Conservation (phyloP, 2,329 filamentous ascomycete genomes). For the Metarhizium anisopliae region DNA sequence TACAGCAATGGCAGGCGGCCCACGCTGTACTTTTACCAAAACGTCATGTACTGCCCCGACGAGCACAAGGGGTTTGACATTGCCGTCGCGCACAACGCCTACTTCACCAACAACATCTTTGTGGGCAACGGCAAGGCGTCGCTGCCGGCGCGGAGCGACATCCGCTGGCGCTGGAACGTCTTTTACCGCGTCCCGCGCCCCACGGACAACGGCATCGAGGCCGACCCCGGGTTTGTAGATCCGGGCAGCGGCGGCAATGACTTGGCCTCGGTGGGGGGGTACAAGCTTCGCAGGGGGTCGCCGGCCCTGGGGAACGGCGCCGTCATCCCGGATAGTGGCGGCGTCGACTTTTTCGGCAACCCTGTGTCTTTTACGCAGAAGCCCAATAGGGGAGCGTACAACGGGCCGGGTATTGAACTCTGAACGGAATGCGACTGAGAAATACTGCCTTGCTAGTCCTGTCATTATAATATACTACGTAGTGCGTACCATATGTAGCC, state of each 20-base stretch:
- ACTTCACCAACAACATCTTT: conserved; percentile 17
- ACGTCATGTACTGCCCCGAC: conserved; percentile 16
- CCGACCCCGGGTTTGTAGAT: conserved; percentile 10
- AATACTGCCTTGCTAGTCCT: no score
- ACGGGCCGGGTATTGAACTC: no score
- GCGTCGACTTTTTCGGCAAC: conserved; percentile 13
- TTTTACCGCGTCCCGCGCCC: conserved; percentile 12
- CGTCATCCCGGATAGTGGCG: conserved; percentile 11
- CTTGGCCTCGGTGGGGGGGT: conserved; percentile 9
- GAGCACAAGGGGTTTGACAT: conserved; percentile 10
- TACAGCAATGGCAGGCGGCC: conserved; percentile 13
- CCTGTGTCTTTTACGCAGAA: conserved; percentile 6
- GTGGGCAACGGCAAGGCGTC: conserved; percentile 13
- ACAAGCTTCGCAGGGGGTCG: conserved; percentile 9
- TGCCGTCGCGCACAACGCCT: conserved; percentile 9
- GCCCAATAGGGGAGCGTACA: conserved; percentile 15
- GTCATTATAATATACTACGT: no score
- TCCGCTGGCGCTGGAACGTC: conserved; percentile 14
- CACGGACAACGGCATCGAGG: conserved; percentile 9
- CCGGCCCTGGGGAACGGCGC: conserved; percentile 10
- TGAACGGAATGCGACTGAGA: no score
- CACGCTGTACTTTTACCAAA: conserved; percentile 16
- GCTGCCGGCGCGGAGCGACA: conserved; percentile 9
- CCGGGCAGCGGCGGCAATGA: conserved; percentile 5
- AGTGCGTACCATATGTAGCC: no score